Conservation (phyloP, 1,284 basidiomycete genomes). For the Sanghuangporus weigelae region DNA sequence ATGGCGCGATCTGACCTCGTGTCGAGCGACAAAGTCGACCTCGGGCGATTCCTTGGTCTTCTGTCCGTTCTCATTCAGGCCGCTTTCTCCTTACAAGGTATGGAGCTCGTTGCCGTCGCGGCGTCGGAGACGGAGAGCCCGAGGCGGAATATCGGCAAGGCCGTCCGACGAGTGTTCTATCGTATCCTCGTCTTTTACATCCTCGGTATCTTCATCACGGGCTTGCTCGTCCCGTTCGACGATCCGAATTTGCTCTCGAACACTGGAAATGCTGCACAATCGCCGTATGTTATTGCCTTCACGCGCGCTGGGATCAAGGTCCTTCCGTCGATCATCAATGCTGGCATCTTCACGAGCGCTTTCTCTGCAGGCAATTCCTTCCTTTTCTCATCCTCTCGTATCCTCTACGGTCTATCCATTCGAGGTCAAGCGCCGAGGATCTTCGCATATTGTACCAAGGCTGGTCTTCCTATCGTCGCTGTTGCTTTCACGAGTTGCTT, state of each 20-base stretch:
- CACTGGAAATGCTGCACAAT: constrained; percentile 57
- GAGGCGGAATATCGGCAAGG: constrained; percentile 72
- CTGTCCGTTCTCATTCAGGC: constrained; percentile 69
- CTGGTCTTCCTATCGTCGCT: constrained; percentile 65
- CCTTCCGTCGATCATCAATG: constrained; percentile 69
- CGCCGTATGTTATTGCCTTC: constrained; percentile 83
- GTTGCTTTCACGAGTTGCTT: constrained; percentile 30
- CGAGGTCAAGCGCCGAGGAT: constrained; percentile 68
- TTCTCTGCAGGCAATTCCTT: constrained; percentile 83
- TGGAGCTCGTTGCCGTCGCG: constrained; percentile 77
- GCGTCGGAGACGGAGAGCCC: constrained; percentile 75
- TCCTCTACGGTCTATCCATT: constrained; percentile 76
- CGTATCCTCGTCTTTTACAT: constrained; percentile 74
- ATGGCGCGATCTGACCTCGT: constrained; percentile 43
- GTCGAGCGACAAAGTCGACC: constrained; percentile 30
- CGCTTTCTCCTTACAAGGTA: constrained; percentile 79
- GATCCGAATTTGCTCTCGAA: constrained; percentile 51
- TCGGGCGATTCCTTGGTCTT: constrained; percentile 65
- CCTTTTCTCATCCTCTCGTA: constrained; percentile 77
- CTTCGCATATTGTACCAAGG: constrained; percentile 63
- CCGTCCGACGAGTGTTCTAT: constrained; percentile 77
- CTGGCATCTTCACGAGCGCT: constrained; percentile 61
- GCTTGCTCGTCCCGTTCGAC: constrained; percentile 75
- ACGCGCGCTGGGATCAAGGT: constrained; percentile 69
- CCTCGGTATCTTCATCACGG: constrained; percentile 66